Conservation (phyloP, 257 asterid genomes). For the Nicotiana benthamiana region DNA sequence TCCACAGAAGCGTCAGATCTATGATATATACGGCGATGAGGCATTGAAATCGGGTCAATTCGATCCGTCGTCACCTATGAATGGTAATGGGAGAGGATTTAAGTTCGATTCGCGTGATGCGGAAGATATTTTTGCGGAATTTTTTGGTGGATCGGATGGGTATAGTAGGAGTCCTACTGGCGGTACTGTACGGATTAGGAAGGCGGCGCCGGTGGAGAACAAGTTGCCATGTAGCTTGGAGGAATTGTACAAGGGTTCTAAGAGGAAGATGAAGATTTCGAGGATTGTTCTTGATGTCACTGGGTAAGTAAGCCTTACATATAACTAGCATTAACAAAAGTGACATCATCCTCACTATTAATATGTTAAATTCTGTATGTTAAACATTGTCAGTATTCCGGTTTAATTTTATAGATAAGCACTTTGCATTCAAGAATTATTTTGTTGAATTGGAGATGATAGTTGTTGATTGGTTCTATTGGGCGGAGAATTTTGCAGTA, state of each 20-base stretch:
- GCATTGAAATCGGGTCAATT: constrained; percentile 53
- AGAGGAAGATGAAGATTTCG: constrained; percentile 63
- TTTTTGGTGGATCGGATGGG: constrained; percentile 51
- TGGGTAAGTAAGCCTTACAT: constrained; percentile 33
- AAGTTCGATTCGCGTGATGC: constrained; percentile 46
- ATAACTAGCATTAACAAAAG: not conserved
- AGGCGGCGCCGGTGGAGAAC: constrained; percentile 76
- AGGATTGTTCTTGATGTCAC: constrained; percentile 40
- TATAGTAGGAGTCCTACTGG: not conserved
- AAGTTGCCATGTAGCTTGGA: constrained; percentile 80
- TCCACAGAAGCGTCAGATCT: constrained; percentile 48
- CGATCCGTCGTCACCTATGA: constrained; percentile 6
- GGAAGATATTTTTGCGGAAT: constrained; percentile 47
- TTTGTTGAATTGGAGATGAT: too few species aligned
- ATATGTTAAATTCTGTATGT: too few species aligned
- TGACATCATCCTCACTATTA: too few species aligned
- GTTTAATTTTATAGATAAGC: too few species aligned
- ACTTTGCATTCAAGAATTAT: too few species aligned
- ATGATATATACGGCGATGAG: constrained; percentile 59
- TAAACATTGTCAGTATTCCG: too few species aligned
- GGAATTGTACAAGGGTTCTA: constrained; percentile 83
- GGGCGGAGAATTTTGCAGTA: not conserved
- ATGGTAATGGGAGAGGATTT: constrained; percentile 36
- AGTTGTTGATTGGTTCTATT: too few species aligned
- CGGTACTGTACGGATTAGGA: constrained; percentile 7